These are phyloP conservation scores for Grosmannia serpens DNA, from an alignment of 2,329 filamentous ascomycete genomes.

Conservation along the genomic window DNA sequence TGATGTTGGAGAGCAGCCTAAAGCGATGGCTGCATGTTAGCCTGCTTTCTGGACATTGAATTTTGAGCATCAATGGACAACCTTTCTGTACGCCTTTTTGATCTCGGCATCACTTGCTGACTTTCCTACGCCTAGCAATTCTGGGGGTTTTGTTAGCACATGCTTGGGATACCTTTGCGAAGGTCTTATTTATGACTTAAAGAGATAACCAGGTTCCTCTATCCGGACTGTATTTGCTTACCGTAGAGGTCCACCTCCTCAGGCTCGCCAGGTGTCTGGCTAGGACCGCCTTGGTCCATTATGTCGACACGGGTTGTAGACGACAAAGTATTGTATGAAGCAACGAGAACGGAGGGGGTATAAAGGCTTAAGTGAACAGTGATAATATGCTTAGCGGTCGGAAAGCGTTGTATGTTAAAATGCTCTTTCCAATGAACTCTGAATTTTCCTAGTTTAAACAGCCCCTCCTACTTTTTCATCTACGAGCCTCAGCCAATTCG, in stretches of 20 bases:
- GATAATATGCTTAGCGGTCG: background rate
- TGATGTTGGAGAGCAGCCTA: constrained; percentile 81
- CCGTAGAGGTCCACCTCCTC: constrained; percentile 50
- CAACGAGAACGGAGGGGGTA: background rate
- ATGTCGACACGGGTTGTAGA: background rate
- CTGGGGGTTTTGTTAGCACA: constrained; percentile 29
- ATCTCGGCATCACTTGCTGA: constrained; percentile 67
- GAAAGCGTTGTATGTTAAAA: background rate
- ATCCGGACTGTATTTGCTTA: constrained; percentile 13
- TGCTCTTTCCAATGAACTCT: background rate
- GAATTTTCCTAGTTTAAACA: background rate
- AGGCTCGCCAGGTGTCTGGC: constrained; percentile 12
- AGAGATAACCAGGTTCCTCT: background rate
- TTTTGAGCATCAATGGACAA: constrained; percentile 24
- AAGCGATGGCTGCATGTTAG: background rate
- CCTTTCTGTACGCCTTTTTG: constrained; percentile 95
- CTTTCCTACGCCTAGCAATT: constrained; percentile 65
- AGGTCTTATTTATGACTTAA: background rate
- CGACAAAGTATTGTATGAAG: background rate
- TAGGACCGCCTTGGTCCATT: constrained; percentile 16
- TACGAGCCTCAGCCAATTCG: background rate
- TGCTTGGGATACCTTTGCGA: background rate
- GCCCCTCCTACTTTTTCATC: background rate
- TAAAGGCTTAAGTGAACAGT: background rate
- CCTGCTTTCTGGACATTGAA: background rate